These are phyloP conservation scores for Diplodia sapinea DNA, from an alignment of 2,329 filamentous ascomycete species.

Conservation along the genomic window DNA sequence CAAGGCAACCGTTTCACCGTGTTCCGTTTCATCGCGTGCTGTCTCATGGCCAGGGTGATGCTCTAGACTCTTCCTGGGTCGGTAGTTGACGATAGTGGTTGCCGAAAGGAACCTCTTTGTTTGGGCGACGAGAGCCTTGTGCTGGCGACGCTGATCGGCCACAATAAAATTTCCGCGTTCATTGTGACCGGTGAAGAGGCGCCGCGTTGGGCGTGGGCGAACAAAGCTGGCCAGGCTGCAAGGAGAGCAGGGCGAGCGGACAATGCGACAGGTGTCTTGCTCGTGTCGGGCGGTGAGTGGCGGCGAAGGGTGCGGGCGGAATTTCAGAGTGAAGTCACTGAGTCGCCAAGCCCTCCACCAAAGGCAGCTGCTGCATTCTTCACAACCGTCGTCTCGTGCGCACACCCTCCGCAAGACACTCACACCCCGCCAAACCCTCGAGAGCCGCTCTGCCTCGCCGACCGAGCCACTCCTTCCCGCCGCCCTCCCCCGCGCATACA, in stretches of 20 bases:
- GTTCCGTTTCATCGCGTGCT: background rate
- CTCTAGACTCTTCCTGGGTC: no score
- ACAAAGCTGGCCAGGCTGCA: background rate
- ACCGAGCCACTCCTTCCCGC: background rate
- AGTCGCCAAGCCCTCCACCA: constrained; percentile 28
- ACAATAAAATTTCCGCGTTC: background rate
- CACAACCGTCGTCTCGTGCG: constrained; percentile 2
- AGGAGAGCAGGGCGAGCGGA: background rate
- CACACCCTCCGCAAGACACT: background rate
- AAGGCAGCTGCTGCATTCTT: constrained; percentile 18
- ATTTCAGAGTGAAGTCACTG: constrained; percentile 11
- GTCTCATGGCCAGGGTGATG: no score
- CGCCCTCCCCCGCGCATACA: constrained; percentile 11
- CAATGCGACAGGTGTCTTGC: background rate
- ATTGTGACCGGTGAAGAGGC: no score
- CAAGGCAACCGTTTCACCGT: background rate
- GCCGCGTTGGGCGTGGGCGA: background rate
- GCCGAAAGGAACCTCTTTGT: no score
- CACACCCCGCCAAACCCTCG: background rate
- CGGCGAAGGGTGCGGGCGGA: background rate
- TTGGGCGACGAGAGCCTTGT: background rate
- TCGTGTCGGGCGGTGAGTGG: constrained; percentile 12
- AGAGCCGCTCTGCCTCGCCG: background rate
- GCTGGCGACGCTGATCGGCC: background rate
- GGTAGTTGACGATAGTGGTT: no score